Conservation (phyloP, 2,329 filamentous ascomycete genomes). For the Onygenales sp. region DNA sequence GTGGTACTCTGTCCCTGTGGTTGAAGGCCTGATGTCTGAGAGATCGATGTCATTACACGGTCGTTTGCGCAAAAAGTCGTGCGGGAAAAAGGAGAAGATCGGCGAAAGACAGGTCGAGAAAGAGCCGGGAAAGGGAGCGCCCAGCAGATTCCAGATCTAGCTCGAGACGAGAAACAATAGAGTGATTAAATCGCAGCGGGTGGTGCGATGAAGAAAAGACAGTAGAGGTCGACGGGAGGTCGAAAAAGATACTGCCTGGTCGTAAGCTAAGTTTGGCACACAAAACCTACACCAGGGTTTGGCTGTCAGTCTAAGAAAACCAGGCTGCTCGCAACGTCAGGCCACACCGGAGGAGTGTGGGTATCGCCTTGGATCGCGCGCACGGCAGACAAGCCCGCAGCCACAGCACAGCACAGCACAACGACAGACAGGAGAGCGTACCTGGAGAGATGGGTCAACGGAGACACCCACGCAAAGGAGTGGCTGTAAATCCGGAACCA, state of each 20-base stretch:
- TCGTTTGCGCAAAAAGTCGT: constrained; percentile 21
- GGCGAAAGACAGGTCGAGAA: constrained; percentile 3
- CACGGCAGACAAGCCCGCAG: not conserved
- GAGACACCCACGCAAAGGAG: constrained; percentile 4
- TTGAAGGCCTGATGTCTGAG: constrained; percentile 39
- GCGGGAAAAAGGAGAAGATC: constrained; percentile 10
- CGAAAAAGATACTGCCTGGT: not conserved
- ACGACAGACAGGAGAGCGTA: not conserved
- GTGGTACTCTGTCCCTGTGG: constrained; percentile 40
- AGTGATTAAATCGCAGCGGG: not conserved
- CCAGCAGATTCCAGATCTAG: constrained; percentile 11
- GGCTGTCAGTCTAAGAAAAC: not conserved
- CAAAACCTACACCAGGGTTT: not conserved
- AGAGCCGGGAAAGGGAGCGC: constrained; percentile 1
- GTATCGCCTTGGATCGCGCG: not conserved
- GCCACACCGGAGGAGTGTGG: too few relatives aligned
- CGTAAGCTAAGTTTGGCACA: not conserved
- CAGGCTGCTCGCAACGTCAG: too few relatives aligned
- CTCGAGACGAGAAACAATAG: constrained; percentile 5
- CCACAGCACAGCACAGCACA: not conserved
- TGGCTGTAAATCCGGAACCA: constrained; percentile 8
- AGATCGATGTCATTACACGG: constrained; percentile 54
- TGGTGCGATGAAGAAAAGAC: constrained; percentile 4
- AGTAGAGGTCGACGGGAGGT: not conserved
- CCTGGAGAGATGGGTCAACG: not conserved